phyloP scores from a whole-genome alignment of 805 yeast species.

The Ogataea neopini region DNA sequence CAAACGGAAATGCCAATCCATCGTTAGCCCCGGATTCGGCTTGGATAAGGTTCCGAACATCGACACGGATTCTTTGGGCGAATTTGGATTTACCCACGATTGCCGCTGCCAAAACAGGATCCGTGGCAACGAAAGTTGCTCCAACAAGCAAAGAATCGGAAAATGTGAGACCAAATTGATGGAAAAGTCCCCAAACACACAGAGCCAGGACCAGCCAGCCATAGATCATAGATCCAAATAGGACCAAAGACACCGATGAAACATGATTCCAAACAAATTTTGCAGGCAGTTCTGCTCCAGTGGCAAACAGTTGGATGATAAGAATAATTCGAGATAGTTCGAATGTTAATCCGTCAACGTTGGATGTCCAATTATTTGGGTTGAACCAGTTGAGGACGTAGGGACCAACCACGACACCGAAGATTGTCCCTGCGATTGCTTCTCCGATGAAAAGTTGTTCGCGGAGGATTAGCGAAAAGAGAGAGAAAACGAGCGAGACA shows the following conservation, averaged over 20 bases:
- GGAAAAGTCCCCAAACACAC: constrained; percentile 72
- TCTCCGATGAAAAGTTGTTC: constrained; percentile 87
- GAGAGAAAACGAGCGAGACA: constrained; percentile 76
- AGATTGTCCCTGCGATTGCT: constrained; percentile 83
- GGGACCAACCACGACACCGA: constrained; percentile 88
- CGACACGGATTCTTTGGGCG: constrained; percentile 92
- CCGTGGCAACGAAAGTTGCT: constrained; percentile 93
- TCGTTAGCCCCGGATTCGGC: constrained; percentile 93
- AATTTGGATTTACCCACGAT: constrained; percentile 94
- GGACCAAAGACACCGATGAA: constrained; percentile 69
- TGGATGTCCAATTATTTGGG: constrained; percentile 65
- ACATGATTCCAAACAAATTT: constrained; percentile 86
- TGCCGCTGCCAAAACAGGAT: constrained; percentile 93
- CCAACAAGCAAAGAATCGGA: constrained; percentile 71
- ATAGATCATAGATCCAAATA: constrained; percentile 84
- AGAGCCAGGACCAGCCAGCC: constrained; percentile 87
- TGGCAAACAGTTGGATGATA: constrained; percentile 89
- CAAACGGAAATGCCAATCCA: constrained; percentile 95
- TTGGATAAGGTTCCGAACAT: constrained; percentile 74
- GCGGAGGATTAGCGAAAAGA: constrained; percentile 78
- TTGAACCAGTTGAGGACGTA: constrained; percentile 80
- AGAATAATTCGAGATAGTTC: constrained; percentile 82
- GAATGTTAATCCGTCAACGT: constrained; percentile 75
- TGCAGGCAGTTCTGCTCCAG: constrained; percentile 89
- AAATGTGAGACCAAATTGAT: constrained; percentile 62